Evolutionary conservation across 257 asterid genomes (phyloP).

Genomic region (Primulina eburnea): DNA sequence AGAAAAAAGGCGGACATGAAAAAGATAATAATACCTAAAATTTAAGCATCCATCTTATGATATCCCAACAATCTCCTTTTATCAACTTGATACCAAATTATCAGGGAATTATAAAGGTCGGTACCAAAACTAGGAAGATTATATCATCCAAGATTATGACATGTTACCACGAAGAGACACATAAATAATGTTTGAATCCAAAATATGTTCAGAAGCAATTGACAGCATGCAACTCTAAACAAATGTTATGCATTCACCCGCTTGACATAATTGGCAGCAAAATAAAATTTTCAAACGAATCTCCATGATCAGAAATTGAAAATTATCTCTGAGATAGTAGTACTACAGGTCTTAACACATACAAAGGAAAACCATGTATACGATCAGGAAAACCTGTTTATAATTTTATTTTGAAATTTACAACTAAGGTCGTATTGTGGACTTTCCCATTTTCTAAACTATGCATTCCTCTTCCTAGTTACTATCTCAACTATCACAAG

Average conservation of each 20-base stretch:
- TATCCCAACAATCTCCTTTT: background rate
- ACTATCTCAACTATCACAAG: background rate
- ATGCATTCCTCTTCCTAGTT: constrained; percentile 11
- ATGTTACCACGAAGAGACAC: background rate
- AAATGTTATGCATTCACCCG: too few relatives aligned
- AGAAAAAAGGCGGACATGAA: background rate
- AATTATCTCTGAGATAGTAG: too few relatives aligned
- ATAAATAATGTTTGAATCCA: too few relatives aligned
- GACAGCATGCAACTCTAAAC: too few relatives aligned
- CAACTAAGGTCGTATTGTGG: background rate
- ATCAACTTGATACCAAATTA: background rate
- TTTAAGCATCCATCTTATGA: constrained; percentile 6
- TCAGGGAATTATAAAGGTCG: background rate
- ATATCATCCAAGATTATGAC: background rate
- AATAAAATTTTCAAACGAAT: background rate
- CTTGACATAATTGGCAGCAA: background rate
- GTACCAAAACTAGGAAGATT: background rate
- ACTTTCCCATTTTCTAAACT: background rate
- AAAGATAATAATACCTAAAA: constrained; percentile 11
- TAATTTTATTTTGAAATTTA: background rate
- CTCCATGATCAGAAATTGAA: too few relatives aligned
- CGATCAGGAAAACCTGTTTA: background rate
- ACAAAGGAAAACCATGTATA: background rate
- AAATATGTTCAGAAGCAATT: too few relatives aligned
- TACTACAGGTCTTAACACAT: too few relatives aligned